Conservation (phyloP, 1,284 basidiomycete species). For the Marasmius sp. region DNA sequence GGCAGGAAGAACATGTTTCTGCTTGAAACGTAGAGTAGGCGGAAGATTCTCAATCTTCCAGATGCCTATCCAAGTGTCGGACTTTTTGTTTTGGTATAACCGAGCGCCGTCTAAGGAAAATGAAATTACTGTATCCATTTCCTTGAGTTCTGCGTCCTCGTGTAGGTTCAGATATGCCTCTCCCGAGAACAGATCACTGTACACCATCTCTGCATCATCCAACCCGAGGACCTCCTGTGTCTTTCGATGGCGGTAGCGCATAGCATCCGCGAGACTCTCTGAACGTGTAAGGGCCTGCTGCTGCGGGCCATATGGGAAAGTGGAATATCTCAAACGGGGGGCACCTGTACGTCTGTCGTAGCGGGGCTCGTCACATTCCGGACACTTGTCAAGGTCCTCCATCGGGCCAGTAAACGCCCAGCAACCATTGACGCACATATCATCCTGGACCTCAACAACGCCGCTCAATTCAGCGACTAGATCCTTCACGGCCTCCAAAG, state of each 20-base stretch:
- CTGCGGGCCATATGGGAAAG: conserved; percentile 34
- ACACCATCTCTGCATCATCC: conserved; percentile 12
- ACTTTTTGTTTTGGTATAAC: conserved; percentile 24
- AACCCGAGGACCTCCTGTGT: conserved; percentile 15
- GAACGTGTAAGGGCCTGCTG: conserved; percentile 29
- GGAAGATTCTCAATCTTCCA: conserved; percentile 17
- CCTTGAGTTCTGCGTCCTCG: conserved; percentile 17
- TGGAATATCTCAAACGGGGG: conserved; percentile 26
- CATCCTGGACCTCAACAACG: conserved; percentile 20
- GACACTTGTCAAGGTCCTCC: conserved; percentile 17
- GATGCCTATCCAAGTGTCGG: conserved; percentile 24
- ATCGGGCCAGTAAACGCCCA: conserved; percentile 32
- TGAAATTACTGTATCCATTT: conserved; percentile 25
- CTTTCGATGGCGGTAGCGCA: conserved; percentile 24
- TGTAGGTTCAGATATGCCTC: conserved; percentile 23
- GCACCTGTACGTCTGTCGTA: conserved; percentile 13
- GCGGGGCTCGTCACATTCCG: conserved; percentile 18
- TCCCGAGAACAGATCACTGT: conserved; percentile 21
- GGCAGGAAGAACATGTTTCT: conserved; percentile 17
- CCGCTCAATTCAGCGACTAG: conserved; percentile 24
- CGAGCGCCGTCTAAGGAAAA: conserved; percentile 29
- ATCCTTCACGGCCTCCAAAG: conserved; percentile 22
- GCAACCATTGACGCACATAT: conserved; percentile 35
- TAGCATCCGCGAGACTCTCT: conserved; percentile 20
- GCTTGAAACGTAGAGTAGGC: conserved; percentile 13